Evolutionary conservation across 192 early-diverging fungal species (phyloP).

Genomic region (Entomortierella chlamydospora): DNA sequence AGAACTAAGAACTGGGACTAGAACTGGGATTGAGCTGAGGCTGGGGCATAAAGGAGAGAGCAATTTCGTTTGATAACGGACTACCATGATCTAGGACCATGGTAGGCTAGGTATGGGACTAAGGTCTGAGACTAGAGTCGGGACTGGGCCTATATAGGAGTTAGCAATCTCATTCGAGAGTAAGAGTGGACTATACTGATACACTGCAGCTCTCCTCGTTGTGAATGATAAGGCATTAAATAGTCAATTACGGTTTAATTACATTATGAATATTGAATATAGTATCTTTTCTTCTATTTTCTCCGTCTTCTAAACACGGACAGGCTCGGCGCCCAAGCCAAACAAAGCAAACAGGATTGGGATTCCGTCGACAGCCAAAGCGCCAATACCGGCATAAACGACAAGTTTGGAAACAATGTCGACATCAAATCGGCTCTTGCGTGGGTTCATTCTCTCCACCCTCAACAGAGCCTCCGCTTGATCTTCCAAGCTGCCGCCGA

Average conservation of each 20-base stretch:
- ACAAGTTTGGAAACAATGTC: conserved; percentile 71
- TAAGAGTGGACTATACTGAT: too few species aligned
- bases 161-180: too few species aligned
- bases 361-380: conserved; percentile 58
- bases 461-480: conserved; percentile 43
- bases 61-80: too few species aligned
- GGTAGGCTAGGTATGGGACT: too few species aligned
- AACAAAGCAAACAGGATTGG: conserved; percentile 62
- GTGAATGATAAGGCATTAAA: background rate
- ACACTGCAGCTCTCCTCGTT: too few species aligned
- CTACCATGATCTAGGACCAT: too few species aligned
- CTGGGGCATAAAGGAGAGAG: too few species aligned
- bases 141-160: too few species aligned
- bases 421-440: conserved; percentile 65
- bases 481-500: conserved; percentile 29
- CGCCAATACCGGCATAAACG: conserved; percentile 70
- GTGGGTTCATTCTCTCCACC: conserved; percentile 47
- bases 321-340: conserved; percentile 37
- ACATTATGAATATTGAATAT: background rate
- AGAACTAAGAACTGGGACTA: too few species aligned
- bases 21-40: too few species aligned
- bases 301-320: conserved; percentile 17
- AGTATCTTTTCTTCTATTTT: background rate
- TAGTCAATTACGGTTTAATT: background rate
- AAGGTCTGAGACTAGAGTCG: too few species aligned